phyloP scores from a whole-genome alignment of 169 alveolate genomes.

The Eimeria maxima region DNA sequence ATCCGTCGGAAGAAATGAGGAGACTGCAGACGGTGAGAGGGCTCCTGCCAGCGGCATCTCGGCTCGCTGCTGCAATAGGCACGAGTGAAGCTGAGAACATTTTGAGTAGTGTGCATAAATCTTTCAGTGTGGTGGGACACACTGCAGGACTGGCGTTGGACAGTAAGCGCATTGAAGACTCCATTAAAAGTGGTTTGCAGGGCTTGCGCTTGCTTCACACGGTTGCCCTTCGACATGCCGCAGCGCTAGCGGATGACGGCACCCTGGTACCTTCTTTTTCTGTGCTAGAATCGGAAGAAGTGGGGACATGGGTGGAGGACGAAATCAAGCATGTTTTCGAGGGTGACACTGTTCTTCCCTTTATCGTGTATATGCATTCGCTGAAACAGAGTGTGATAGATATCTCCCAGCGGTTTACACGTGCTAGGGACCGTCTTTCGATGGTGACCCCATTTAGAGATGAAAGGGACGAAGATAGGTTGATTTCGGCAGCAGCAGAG shows the following conservation, averaged over 20 bases:
- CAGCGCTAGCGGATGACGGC: background rate
- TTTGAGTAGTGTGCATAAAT: background rate
- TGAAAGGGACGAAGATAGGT: background rate
- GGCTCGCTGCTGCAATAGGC: slow-evolving; percentile 41
- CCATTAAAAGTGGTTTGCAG: background rate
- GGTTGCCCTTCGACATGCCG: slow-evolving; percentile 8
- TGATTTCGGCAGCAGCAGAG: slow-evolving; percentile 12
- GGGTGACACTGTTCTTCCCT: slow-evolving; percentile 1
- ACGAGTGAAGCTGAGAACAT: slow-evolving; percentile 1
- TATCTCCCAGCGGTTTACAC: background rate
- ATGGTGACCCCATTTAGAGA: background rate
- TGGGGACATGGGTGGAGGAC: background rate
- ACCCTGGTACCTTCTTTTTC: background rate
- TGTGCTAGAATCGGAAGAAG: background rate
- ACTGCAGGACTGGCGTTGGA: background rate
- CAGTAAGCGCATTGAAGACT: background rate
- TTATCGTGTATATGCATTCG: slow-evolving; percentile 1
- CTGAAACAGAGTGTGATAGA: slow-evolving; percentile 18
- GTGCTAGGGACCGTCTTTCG: background rate
- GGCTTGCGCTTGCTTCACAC: slow-evolving; percentile 19
- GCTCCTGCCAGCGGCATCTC: slow-evolving; percentile 26
- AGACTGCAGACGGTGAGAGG: background rate
- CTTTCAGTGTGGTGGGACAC: background rate
- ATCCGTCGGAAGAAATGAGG: background rate
- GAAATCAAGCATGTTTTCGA: background rate